Evolutionary conservation across 2,329 filamentous ascomycete genomes (phyloP).

Genomic region (Fusarium odoratissimum): DNA sequence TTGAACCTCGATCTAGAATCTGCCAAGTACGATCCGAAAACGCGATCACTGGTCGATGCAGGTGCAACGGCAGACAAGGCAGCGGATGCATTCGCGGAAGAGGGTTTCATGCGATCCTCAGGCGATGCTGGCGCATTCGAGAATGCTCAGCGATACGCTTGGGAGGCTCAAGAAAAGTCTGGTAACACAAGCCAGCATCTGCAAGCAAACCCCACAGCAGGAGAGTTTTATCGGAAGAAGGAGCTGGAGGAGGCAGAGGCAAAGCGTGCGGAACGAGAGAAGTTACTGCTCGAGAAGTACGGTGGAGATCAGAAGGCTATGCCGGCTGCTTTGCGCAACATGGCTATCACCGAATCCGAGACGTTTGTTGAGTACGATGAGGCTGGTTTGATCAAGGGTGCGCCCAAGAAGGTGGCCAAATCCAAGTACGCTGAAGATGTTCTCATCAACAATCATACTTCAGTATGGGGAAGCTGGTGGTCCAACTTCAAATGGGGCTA

Average conservation of each 20-base stretch:
- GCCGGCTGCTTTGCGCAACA: slow-evolving; percentile 72
- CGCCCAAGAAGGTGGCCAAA: slow-evolving; percentile 77
- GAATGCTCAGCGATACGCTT: slow-evolving; percentile 87
- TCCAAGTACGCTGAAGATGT: slow-evolving; percentile 95
- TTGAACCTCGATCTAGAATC: slow-evolving; percentile 95
- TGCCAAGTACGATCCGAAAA: slow-evolving; percentile 98
- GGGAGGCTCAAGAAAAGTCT: slow-evolving; percentile 90
- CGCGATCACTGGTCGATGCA: slow-evolving; percentile 86
- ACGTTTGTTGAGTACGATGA: slow-evolving; percentile 95
- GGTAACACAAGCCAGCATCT: slow-evolving; percentile 86
- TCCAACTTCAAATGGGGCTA: slow-evolving; percentile 95
- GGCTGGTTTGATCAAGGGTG: slow-evolving; percentile 88
- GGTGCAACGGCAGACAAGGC: slow-evolving; percentile 84
- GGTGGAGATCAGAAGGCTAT: slow-evolving; percentile 71
- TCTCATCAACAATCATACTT: slow-evolving; percentile 88
- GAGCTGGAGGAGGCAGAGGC: slow-evolving; percentile 78
- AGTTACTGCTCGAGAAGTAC: slow-evolving; percentile 83
- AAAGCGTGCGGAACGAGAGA: slow-evolving; percentile 75
- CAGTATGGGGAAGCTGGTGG: slow-evolving; percentile 99
- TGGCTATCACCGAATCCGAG: slow-evolving; percentile 83
- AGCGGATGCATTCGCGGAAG: slow-evolving; percentile 86
- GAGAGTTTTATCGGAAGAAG: slow-evolving; percentile 84
- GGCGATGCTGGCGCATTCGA: slow-evolving; percentile 96
- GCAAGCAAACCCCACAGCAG: slow-evolving; percentile 95
- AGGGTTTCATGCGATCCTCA: slow-evolving; percentile 88